Evolutionary conservation across 148 eudicot genomes (phyloP).

Genomic region (Bassia scoparia): DNA sequence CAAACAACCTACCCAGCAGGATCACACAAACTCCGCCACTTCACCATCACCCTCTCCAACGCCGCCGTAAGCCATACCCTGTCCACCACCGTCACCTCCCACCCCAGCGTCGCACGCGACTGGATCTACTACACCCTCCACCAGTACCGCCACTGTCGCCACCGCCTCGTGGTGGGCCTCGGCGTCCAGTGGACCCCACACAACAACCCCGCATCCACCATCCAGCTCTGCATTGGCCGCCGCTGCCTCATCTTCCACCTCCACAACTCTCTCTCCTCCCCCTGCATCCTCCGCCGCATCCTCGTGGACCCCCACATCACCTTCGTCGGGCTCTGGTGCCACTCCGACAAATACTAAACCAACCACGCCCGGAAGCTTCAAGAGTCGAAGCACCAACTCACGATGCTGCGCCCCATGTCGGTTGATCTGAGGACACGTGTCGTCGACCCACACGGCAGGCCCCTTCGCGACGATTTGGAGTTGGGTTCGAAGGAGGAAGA

Average conservation of each 20-base stretch:
- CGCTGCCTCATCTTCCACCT: constrained; percentile 36
- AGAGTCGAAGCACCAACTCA: constrained; percentile 1
- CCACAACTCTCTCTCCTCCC: constrained; percentile 21
- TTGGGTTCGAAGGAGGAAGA: too few relatives aligned
- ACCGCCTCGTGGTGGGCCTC: constrained; percentile 36
- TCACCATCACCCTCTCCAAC: constrained; percentile 2
- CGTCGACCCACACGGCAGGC: neutral
- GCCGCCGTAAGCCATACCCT: neutral
- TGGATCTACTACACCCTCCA: constrained; percentile 26
- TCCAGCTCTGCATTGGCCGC: constrained; percentile 34
- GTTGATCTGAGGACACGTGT: constrained; percentile 5
- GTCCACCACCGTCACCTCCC: constrained; percentile 27
- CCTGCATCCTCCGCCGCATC: constrained; percentile 19
- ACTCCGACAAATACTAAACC: too few relatives aligned
- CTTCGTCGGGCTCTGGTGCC: constrained; percentile 36
- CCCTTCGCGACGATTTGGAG: neutral
- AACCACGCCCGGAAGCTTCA: constrained; percentile 17
- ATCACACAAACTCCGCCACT: neutral
- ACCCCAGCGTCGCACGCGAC: constrained; percentile 15
- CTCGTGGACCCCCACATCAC: constrained; percentile 21
- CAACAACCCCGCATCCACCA: constrained; percentile 27
- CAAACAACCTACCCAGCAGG: neutral
- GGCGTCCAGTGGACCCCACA: constrained; percentile 40
- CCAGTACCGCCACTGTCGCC: constrained; percentile 8
- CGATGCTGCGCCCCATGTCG: constrained; percentile 4